A percentile compares a stretch with the other conserved stretches of the same genome.
These are phyloP conservation scores for Exophiala oligosperma DNA, from an alignment of 2,329 filamentous ascomycete genomes.

Conservation along the genomic window DNA sequence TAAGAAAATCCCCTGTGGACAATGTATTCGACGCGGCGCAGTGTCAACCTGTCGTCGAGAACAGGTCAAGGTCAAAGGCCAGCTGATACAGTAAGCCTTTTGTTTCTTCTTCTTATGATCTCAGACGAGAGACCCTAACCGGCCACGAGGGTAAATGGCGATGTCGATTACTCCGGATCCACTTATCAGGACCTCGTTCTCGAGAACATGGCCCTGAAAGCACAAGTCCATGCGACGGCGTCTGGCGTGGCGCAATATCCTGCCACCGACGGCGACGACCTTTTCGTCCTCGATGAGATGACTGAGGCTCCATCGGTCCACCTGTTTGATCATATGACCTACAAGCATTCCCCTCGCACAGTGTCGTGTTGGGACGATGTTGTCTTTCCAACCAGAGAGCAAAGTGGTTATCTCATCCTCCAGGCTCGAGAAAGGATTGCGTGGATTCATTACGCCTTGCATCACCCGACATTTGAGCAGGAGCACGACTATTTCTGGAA, in stretches of 20 bases:
- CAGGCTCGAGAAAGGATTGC: background rate
- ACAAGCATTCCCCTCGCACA: background rate
- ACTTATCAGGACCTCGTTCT: background rate
- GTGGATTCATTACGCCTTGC: conserved; percentile 3
- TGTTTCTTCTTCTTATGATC: background rate
- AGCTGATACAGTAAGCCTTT: background rate
- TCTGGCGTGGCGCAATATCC: background rate
- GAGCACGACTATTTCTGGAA: background rate
- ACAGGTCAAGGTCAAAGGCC: background rate
- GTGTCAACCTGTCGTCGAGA: background rate
- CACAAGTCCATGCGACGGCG: background rate
- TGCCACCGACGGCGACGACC: background rate
- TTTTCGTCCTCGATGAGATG: background rate
- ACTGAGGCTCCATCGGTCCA: background rate
- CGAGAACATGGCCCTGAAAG: background rate
- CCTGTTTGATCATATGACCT: background rate
- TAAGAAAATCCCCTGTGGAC: background rate
- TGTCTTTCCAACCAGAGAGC: background rate
- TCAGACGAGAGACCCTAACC: background rate
- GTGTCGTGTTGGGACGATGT: background rate
- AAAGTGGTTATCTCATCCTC: background rate
- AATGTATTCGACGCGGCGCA: background rate
- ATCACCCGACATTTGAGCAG: conserved; percentile 1
- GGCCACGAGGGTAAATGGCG: background rate
- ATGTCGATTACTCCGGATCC: background rate